Evolutionary conservation across 169 alveolate species (phyloP).

Genomic region (Eimeria sp.): DNA sequence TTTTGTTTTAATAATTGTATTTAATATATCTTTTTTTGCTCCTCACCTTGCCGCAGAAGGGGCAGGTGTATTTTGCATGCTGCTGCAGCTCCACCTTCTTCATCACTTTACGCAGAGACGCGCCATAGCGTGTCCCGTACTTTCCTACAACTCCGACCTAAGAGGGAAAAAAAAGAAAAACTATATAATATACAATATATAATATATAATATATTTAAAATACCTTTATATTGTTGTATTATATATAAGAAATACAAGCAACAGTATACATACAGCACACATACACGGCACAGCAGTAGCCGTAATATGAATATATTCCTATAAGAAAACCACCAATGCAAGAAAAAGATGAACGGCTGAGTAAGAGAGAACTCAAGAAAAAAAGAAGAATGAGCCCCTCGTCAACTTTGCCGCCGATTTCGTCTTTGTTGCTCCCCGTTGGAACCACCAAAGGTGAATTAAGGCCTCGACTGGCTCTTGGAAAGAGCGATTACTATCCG

Average conservation of each 20-base stretch:
- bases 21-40: no score
- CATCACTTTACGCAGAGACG: constrained; percentile 98
- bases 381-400: not conserved
- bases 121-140: constrained; percentile 99
- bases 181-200: no score
- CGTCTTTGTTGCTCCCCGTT: constrained; percentile 42
- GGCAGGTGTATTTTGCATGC: constrained; percentile 97
- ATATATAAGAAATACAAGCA: no score
- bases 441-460: not conserved
- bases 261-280: no score
- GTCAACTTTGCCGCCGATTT: not conserved
- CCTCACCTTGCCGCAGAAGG: constrained; percentile 98
- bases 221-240: no score
- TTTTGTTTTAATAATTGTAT: no score
- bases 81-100: constrained; percentile 97
- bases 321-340: not conserved
- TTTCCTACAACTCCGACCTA: constrained; percentile 99
- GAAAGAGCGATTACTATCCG: not conserved
- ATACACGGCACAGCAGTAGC: no score
- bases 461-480: constrained; percentile 11
- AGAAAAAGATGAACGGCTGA: not conserved
- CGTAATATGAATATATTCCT: no score
- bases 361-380: not conserved
- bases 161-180: not conserved
- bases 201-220: no score